Conservation (phyloP, 1,139 yeast genomes). For the Protomyces gravidus region DNA sequence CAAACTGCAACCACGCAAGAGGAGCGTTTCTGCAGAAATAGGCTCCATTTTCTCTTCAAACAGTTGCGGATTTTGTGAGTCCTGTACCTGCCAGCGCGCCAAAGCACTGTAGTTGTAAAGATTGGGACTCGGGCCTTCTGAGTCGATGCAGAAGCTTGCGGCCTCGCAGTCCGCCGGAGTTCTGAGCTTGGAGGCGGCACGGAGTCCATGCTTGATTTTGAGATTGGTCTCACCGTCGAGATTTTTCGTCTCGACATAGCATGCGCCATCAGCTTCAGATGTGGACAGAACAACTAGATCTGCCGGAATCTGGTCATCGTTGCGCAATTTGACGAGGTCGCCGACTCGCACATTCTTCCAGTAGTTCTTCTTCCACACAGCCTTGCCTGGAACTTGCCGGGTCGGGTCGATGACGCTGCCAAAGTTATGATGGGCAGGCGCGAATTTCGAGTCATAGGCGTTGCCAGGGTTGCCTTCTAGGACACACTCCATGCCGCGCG, state of each 20-base stretch:
- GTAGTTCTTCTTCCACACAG: conserved; percentile 60
- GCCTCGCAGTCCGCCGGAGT: conserved; percentile 70
- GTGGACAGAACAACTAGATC: conserved; percentile 76
- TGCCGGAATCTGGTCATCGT: conserved; percentile 91
- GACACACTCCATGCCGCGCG: conserved; percentile 20
- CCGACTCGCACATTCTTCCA: conserved; percentile 94
- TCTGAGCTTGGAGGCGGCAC: conserved; percentile 60
- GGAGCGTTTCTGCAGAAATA: conserved; percentile 68
- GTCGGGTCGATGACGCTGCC: conserved; percentile 40
- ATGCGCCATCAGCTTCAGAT: conserved; percentile 82
- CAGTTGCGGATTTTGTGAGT: conserved; percentile 33
- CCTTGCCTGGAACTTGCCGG: conserved; percentile 40
- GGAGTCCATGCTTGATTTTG: conserved; percentile 70
- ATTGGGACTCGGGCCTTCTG: conserved; percentile 84
- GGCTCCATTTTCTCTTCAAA: conserved; percentile 52
- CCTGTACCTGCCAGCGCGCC: conserved; percentile 51
- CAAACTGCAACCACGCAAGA: conserved; percentile 85
- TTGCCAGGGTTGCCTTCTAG: conserved; percentile 25
- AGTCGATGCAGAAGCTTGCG: conserved; percentile 76
- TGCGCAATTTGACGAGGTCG: conserved; percentile 75
- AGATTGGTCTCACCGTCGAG: conserved; percentile 95
- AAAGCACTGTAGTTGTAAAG: conserved; percentile 84
- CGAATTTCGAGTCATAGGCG: conserved; percentile 7
- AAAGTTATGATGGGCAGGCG: conserved; percentile 22
- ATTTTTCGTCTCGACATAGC: conserved; percentile 90